phyloP scores from a whole-genome alignment of 352 stramenopile genomes.

The Globisporangium mamillatum region DNA sequence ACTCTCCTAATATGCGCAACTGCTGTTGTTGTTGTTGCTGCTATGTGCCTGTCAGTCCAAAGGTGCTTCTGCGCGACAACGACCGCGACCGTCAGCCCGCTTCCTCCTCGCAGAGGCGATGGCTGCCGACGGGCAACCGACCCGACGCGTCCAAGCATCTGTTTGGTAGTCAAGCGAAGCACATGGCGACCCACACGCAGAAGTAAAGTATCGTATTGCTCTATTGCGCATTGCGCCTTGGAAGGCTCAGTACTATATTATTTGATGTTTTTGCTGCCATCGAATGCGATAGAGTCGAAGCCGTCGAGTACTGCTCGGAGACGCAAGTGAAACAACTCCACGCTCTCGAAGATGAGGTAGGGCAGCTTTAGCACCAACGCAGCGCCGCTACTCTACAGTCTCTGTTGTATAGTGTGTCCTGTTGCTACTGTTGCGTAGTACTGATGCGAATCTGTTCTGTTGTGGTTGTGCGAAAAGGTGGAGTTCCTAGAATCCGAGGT shows the following conservation, averaged over 20 bases:
- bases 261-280: neutral
- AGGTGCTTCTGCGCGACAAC: constrained; percentile 28
- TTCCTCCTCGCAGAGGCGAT: constrained; percentile 17
- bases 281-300: constrained; percentile 23
- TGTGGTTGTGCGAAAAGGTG: constrained; percentile 10
- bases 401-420: no score
- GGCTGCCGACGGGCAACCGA: constrained; percentile 49
- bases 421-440: neutral
- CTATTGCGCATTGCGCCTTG: neutral
- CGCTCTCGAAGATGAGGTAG: constrained; percentile 43
- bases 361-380: neutral
- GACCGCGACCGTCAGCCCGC: constrained; percentile 12
- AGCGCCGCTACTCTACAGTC: neutral
- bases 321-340: constrained; percentile 28
- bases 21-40: neutral
- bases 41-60: constrained; percentile 25
- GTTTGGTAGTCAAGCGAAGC: constrained; percentile 23
- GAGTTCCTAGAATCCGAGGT: constrained; percentile 28
- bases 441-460: neutral
- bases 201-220: neutral
- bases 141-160: constrained; percentile 58
- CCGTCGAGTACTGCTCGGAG: constrained; percentile 34
- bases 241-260: neutral
- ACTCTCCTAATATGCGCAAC: neutral
- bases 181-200: constrained; percentile 13